These are phyloP conservation scores for Pyrus communis DNA, from an alignment of 306 rosid genomes.

Conservation along the genomic window DNA sequence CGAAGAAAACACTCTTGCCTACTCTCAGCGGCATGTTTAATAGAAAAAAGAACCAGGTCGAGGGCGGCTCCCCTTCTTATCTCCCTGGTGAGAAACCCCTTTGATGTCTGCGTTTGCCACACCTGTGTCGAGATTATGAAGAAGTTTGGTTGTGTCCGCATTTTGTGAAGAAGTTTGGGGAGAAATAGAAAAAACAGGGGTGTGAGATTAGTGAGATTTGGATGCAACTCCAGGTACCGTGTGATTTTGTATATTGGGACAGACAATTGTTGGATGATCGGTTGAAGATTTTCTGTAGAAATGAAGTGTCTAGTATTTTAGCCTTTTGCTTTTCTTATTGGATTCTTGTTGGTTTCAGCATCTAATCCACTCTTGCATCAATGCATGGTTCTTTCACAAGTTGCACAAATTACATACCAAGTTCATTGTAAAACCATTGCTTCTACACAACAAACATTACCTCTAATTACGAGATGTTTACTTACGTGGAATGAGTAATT, in stretches of 20 bases:
- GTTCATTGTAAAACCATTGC: not conserved
- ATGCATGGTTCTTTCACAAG: not conserved
- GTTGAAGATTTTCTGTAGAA: constrained; percentile 3
- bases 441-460: no score
- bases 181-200: constrained; percentile 9
- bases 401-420: not conserved
- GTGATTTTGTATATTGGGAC: constrained; percentile 46
- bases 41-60: constrained; percentile 71
- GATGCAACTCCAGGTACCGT: constrained; percentile 21
- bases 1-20: constrained; percentile 75
- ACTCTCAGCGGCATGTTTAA: constrained; percentile 67
- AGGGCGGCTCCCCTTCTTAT: constrained; percentile 85
- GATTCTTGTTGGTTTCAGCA: not conserved
- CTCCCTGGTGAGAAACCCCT: constrained; percentile 73
- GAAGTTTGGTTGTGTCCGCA: constrained; percentile 40
- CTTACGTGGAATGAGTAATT: no score
- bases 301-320: not conserved
- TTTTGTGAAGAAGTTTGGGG: constrained; percentile 32
- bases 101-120: constrained; percentile 31
- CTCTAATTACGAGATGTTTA: no score
- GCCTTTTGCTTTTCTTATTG: not conserved
- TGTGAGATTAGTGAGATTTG: constrained; percentile 32
- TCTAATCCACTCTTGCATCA: not conserved
- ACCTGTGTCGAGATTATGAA: constrained; percentile 25
- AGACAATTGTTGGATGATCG: constrained; percentile 21